Evolutionary conservation across 1,284 basidiomycete species (phyloP).

Genomic region (Neonothopanus nambi): DNA sequence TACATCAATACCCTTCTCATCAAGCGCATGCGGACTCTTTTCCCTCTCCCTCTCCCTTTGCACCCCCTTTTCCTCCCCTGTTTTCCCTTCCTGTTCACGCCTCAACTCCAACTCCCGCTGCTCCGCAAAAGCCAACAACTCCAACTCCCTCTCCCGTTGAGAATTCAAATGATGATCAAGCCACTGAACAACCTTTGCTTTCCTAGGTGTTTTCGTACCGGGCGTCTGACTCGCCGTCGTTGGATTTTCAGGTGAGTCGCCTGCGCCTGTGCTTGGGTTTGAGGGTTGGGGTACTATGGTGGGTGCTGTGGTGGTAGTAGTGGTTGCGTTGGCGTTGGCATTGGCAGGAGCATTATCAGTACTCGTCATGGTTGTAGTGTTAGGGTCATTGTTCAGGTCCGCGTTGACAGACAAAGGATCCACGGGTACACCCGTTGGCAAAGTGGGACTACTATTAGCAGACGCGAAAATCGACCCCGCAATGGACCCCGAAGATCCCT

Average conservation of each 20-base stretch:
- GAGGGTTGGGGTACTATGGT: neutral
- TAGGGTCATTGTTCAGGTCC: no score
- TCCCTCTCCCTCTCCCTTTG: neutral
- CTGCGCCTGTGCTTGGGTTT: neutral
- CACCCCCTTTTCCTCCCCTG: neutral
- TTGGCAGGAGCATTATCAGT: neutral
- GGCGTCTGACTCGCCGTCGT: neutral
- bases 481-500: neutral
- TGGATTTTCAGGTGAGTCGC: neutral
- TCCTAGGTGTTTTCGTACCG: neutral
- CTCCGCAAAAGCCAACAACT: neutral
- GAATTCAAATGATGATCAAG: conserved; percentile 15
- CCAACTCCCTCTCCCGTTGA: neutral
- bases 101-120: neutral
- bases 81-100: neutral
- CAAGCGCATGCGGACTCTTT: conserved; percentile 1
- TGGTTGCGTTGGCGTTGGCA: neutral
- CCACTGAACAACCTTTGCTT: conserved; percentile 16
- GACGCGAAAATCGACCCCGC: neutral
- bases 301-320: neutral
- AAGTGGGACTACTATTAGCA: neutral
- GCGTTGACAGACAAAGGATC: no score
- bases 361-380: neutral
- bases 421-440: no score
- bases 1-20: conserved; percentile 14